These are phyloP conservation scores for Remersonia thermophila DNA, from an alignment of 2,329 filamentous ascomycete species.

Conservation along the genomic window DNA sequence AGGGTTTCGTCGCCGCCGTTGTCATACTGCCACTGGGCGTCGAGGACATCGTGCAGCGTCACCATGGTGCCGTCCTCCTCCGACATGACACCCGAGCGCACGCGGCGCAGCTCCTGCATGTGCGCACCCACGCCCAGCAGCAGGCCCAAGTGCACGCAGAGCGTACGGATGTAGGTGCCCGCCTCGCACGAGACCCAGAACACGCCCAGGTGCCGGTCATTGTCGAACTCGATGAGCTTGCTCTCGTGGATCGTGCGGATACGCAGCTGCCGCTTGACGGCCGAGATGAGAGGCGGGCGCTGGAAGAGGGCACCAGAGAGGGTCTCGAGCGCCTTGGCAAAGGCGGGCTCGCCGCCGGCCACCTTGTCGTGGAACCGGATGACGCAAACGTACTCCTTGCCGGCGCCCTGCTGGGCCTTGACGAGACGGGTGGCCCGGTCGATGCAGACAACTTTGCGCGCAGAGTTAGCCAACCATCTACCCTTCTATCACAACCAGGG, in stretches of 20 bases:
- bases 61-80: constrained; percentile 16
- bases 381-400: constrained; percentile 97
- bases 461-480: constrained; percentile 6
- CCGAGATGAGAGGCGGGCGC: constrained; percentile 90
- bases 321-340: constrained; percentile 86
- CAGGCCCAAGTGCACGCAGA: constrained; percentile 83
- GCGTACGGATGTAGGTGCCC: constrained; percentile 95
- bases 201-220: constrained; percentile 90
- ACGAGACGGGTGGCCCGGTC: constrained; percentile 95
- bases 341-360: constrained; percentile 83
- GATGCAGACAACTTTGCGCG: constrained; percentile 38
- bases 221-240: constrained; percentile 96
- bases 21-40: constrained; percentile 92
- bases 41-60: constrained; percentile 91
- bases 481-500: no score
- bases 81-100: constrained; percentile 18
- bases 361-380: constrained; percentile 93
- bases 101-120: constrained; percentile 20
- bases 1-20: constrained; percentile 92
- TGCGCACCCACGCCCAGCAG: constrained; percentile 64
- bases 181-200: constrained; percentile 99
- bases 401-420: constrained; percentile 96
- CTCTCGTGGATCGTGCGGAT: constrained; percentile 97
- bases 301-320: constrained; percentile 95
- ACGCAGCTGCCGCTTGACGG: constrained; percentile 96